A percentile compares a stretch with the other conserved stretches of the same genome.
Conservation (phyloP, 1,284 basidiomycete genomes). For the Pseudozyma thailandica region DNA sequence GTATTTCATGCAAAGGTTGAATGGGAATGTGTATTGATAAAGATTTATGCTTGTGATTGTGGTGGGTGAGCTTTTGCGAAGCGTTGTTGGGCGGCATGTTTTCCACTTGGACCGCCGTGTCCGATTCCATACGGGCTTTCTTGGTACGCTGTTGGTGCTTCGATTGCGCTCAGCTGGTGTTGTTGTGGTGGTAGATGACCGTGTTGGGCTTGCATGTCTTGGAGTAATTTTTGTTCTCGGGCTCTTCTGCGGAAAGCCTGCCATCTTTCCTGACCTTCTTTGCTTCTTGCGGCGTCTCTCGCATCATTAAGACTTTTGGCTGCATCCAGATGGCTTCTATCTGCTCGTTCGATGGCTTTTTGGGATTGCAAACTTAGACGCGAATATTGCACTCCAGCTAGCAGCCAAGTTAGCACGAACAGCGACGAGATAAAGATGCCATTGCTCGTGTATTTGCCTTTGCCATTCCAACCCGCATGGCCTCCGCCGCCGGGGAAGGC, state of each 20-base stretch:
- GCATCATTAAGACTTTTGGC: conserved; percentile 28
- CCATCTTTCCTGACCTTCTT: conserved; percentile 31
- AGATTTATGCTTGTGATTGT: neutral
- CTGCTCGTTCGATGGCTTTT: conserved; percentile 37
- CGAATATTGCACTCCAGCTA: conserved; percentile 41
- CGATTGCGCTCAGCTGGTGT: neutral
- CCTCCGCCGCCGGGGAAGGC: too few relatives aligned
- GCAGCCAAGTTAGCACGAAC: conserved; percentile 45
- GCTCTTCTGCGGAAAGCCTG: conserved; percentile 23
- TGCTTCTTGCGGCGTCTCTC: conserved; percentile 21
- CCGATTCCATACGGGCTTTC: conserved; percentile 25
- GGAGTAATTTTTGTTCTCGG: conserved; percentile 23
- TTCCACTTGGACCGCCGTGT: conserved; percentile 49
- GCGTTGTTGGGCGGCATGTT: conserved; percentile 24
- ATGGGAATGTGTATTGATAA: neutral
- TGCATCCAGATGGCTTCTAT: conserved; percentile 30
- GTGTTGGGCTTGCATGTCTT: conserved; percentile 4
- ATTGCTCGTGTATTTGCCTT: conserved; percentile 34
- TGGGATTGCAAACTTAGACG: conserved; percentile 33
- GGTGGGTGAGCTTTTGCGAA: conserved; percentile 17
- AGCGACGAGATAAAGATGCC: conserved; percentile 39
- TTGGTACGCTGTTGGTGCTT: neutral
- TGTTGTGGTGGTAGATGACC: too few relatives aligned
- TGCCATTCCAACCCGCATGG: conserved; percentile 33
- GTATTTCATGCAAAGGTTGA: neutral